Percentiles rank a stretch among this genome's conserved stretches.
These are phyloP conservation scores for Vaucheria bursata DNA, from an alignment of 352 stramenopile species.

Conservation along the genomic window DNA sequence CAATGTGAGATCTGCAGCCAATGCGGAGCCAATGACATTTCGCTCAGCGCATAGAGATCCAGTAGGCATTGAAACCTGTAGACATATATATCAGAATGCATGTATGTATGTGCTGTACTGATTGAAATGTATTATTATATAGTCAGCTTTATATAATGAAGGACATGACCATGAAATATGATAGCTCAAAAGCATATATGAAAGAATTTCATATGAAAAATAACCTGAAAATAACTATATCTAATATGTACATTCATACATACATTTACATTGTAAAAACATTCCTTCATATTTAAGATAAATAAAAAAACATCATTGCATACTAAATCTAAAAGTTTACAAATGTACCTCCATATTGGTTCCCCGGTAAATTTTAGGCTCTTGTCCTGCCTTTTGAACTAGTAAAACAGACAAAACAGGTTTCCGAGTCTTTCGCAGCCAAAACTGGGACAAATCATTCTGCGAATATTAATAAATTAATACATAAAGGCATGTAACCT, in stretches of 20 bases:
- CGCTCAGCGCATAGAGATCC: slow-evolving; percentile 89
- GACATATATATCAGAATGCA: neutral
- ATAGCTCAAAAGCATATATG: too few species aligned
- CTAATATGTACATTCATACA: neutral
- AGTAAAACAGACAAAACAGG: slow-evolving; percentile 92
- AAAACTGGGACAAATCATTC: slow-evolving; percentile 84
- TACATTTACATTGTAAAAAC: too few species aligned
- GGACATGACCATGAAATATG: too few species aligned
- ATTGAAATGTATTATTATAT: neutral
- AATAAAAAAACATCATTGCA: too few species aligned
- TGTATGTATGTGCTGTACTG: neutral
- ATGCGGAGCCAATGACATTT: slow-evolving; percentile 82
- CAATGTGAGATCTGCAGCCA: slow-evolving; percentile 38
- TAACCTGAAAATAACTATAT: too few species aligned
- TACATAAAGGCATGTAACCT: neutral
- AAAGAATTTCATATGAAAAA: too few species aligned
- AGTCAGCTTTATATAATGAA: neutral
- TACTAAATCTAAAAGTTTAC: too few species aligned
- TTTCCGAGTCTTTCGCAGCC: slow-evolving; percentile 94
- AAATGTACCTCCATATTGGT: slow-evolving; percentile 97
- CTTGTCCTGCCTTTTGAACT: slow-evolving; percentile 70
- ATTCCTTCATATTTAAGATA: too few species aligned
- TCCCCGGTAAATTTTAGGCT: slow-evolving; percentile 72
- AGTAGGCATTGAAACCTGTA: slow-evolving; percentile 56
- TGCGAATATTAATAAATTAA: too few species aligned